Base-by-base conservation (phyloP, 805 yeast genomes). In the Sugiyamaella boreocaroliniensis region DNA sequence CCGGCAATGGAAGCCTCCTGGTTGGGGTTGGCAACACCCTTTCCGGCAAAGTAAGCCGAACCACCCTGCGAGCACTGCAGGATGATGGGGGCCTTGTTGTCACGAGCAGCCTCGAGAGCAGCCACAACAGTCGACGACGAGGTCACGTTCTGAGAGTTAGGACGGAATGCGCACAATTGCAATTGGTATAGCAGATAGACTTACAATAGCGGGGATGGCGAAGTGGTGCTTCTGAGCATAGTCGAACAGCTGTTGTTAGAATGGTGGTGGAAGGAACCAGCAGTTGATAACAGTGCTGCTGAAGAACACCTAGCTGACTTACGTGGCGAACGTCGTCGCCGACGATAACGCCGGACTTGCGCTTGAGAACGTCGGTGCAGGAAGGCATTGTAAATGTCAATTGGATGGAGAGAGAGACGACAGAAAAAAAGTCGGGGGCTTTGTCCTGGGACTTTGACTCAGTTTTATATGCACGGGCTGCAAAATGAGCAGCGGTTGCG, bases 31-130 rank as follows among this genome's bases (percentile, higher is more conserved):
- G 81, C 79, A 64, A 93, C 89, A 78, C 98, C 99, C 83, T 93
- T 93, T 78, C 99, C 99, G 61, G 99, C 99, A 72, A 93, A 93
- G 88, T 83, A 93, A 60, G 98, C 98, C 64, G 99, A 96, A 80
- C 99, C 99, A 79, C 99, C 99, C 75, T 93, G 89, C 57, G 98
- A 92, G 64, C 92, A 83, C 78, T 93, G 99, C 71, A 93, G 77
- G 72, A 93, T 88, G 76, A 93, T 89, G 77, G 99, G 99, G 58
- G 96, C 82, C 64, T 85, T 81, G 77, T 77, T 80, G 75, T 93
- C 97, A 75, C 95, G 88, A 57, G 97, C 97, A 61, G 97, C 97
- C 76, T 93, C 96, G 67, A 93, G 79, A 58, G 97, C 96, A 65
- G 97, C 96, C 71, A 89, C 86, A 55, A 84, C 98, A 59, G 97